Evolutionary conservation across 805 yeast genomes (phyloP).

Genomic region (Lachancea sp.): DNA sequence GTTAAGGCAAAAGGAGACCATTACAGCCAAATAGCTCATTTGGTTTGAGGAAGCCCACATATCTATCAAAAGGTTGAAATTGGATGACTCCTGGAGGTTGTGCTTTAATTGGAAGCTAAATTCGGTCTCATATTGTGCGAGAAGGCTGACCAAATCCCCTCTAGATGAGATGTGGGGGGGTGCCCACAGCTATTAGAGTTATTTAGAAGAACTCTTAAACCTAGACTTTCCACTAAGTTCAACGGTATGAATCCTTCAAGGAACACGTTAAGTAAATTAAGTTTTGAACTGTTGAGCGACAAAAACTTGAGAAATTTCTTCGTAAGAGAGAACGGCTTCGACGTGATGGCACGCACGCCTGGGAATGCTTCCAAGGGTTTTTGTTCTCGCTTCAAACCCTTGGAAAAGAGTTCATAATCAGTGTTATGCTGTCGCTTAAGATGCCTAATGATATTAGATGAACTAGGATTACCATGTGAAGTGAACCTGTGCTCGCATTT

Average conservation of each 20-base stretch:
- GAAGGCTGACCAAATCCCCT: slow-evolving; percentile 9
- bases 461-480: slow-evolving; percentile 11
- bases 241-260: slow-evolving; percentile 5
- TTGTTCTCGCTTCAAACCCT: not conserved
- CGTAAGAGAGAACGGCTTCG: slow-evolving; percentile 9
- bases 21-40: slow-evolving; percentile 10
- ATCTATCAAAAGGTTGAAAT: slow-evolving; percentile 5
- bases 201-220: slow-evolving; percentile 2
- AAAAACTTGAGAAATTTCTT: slow-evolving; percentile 7
- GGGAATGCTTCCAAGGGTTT: slow-evolving; percentile 1
- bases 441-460: slow-evolving; percentile 11
- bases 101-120: slow-evolving; percentile 10
- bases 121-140: slow-evolving; percentile 10
- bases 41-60: slow-evolving; percentile 12
- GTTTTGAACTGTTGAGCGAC: slow-evolving; percentile 6
- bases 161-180: slow-evolving; percentile 4
- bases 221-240: slow-evolving; percentile 4
- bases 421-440: slow-evolving; percentile 9
- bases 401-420: slow-evolving; percentile 11
- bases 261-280: slow-evolving; percentile 9
- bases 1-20: slow-evolving; percentile 13
- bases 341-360: slow-evolving; percentile 4
- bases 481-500: slow-evolving; percentile 10
- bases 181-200: not conserved
- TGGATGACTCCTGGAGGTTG: slow-evolving; percentile 5